phyloP scores from a whole-genome alignment of 2,329 filamentous ascomycete genomes.

The Cordyceps tenuipes region DNA sequence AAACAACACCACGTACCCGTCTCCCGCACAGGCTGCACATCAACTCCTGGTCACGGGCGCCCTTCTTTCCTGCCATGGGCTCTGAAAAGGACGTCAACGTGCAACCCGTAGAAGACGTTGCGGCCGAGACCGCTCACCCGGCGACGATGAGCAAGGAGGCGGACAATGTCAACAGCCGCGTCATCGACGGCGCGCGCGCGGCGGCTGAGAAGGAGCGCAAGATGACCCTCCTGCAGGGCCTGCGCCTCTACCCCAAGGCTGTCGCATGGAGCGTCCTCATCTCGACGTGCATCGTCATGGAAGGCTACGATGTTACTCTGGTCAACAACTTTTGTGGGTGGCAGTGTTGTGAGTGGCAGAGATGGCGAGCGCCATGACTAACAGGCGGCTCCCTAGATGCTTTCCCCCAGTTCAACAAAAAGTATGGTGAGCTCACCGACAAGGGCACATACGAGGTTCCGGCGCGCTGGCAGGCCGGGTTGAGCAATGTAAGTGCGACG shows the following conservation, averaged over 20 bases:
- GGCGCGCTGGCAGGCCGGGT: slow-evolving; percentile 53
- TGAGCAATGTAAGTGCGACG: slow-evolving; percentile 39
- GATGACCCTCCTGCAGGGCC: slow-evolving; percentile 67
- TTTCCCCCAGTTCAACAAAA: slow-evolving; percentile 48
- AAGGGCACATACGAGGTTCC: slow-evolving; percentile 45
- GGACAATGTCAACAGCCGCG: slow-evolving; percentile 19
- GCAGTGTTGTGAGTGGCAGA: background rate
- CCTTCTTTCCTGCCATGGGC: slow-evolving; percentile 10
- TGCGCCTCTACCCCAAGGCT: slow-evolving; percentile 79
- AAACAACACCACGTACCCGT: background rate
- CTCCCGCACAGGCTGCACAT: background rate
- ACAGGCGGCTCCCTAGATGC: slow-evolving; percentile 30
- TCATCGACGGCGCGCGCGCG: slow-evolving; percentile 28
- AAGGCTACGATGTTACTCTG: slow-evolving; percentile 76
- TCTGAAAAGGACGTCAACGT: slow-evolving; percentile 13
- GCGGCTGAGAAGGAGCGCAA: slow-evolving; percentile 55
- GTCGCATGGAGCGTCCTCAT: slow-evolving; percentile 77
- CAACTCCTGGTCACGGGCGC: background rate
- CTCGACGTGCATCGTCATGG: slow-evolving; percentile 88
- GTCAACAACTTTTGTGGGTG: slow-evolving; percentile 67
- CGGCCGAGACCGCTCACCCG: background rate
- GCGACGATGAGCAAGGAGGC: background rate
- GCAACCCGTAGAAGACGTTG: slow-evolving; percentile 12
- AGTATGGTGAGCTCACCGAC: slow-evolving; percentile 36
- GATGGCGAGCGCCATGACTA: background rate